phyloP scores from a whole-genome alignment of 1,284 basidiomycete genomes.

The Xerocomus amazonicus region DNA sequence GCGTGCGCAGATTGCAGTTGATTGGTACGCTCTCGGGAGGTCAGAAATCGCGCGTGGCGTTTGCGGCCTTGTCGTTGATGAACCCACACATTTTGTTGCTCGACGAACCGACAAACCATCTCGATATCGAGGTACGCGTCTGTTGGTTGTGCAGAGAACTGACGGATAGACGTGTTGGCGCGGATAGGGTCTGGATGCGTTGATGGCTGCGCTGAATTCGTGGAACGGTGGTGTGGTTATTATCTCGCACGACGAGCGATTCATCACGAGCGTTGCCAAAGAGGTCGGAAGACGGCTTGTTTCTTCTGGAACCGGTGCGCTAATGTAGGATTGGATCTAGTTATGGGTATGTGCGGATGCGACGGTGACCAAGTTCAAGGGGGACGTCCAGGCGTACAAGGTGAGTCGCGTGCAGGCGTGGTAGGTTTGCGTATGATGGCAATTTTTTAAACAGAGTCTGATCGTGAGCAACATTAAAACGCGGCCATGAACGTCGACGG shows the following conservation, averaged over 20 bases:
- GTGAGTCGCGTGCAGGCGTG: conserved; percentile 35
- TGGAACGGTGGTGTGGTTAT: conserved; percentile 98
- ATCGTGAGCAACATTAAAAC: conserved; percentile 79
- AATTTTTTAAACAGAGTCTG: conserved; percentile 47
- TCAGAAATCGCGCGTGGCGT: conserved; percentile 96
- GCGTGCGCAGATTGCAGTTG: conserved; percentile 54
- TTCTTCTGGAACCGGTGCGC: not conserved
- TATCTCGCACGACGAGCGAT: conserved; percentile 92
- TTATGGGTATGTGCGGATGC: conserved; percentile 90
- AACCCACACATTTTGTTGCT: conserved; percentile 86
- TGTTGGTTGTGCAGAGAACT: not conserved
- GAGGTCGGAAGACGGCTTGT: conserved; percentile 64
- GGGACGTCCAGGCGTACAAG: conserved; percentile 93
- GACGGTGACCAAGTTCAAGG: conserved; percentile 80
- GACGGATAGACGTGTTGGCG: not conserved
- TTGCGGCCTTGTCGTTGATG: conserved; percentile 87
- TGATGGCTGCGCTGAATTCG: conserved; percentile 81
- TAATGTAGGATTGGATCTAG: conserved; percentile 38
- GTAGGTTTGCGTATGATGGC: not conserved
- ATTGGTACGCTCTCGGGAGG: conserved; percentile 91
- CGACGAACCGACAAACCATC: conserved; percentile 97
- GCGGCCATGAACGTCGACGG: conserved; percentile 37
- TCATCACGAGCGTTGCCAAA: conserved; percentile 81
- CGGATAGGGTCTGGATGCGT: conserved; percentile 83
- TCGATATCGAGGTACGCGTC: conserved; percentile 80